These are phyloP conservation scores for Grigorovia transvaalensis DNA, from an alignment of 805 yeast genomes.

Conservation along the genomic window DNA sequence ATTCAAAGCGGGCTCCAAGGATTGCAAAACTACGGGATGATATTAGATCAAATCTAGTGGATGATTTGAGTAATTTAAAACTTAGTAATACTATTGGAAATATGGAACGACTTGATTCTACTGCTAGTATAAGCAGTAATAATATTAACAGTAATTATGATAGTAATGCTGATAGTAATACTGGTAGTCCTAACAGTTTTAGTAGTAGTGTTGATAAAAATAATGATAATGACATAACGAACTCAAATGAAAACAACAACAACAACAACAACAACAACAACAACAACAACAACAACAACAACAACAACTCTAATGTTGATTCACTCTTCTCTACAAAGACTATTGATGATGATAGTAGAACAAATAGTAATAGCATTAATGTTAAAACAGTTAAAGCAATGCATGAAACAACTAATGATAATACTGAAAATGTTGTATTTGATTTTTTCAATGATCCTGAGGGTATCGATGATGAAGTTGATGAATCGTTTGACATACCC, in stretches of 20 bases:
- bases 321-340: background rate
- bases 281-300: background rate
- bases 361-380: constrained; percentile 13
- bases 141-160: background rate
- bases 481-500: constrained; percentile 26
- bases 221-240: constrained; percentile 1
- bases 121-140: background rate
- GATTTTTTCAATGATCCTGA: constrained; percentile 26
- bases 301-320: background rate
- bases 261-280: background rate
- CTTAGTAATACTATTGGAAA: background rate
- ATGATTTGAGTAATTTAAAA: background rate
- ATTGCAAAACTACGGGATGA: constrained; percentile 58
- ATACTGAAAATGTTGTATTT: constrained; percentile 28
- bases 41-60: constrained; percentile 33
- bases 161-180: background rate
- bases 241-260: background rate
- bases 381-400: background rate
- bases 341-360: constrained; percentile 6
- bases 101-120: no score
- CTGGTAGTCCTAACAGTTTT: background rate
- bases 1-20: constrained; percentile 61
- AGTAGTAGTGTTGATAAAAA: constrained; percentile 2
- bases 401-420: constrained; percentile 3
- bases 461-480: constrained; percentile 38